Conservation (phyloP, 306 rosid genomes). For the Fagus crenata region DNA sequence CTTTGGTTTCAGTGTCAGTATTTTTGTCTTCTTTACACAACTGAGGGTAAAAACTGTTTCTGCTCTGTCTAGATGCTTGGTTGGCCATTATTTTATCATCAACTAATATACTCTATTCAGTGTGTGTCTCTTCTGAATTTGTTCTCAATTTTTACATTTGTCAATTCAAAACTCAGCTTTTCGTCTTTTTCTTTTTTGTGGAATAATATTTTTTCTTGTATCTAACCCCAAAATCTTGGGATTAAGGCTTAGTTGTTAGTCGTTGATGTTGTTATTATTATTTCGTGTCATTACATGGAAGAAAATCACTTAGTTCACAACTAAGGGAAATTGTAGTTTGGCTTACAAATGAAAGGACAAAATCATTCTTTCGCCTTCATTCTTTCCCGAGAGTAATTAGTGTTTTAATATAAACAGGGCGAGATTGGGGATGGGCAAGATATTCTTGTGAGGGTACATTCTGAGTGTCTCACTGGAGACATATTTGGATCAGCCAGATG, state of each 20-base stretch:
- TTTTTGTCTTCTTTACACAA: background rate
- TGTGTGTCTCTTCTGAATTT: background rate
- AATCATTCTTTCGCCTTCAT: background rate
- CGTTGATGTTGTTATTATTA: background rate
- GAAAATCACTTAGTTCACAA: background rate
- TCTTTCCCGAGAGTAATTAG: background rate
- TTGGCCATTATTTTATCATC: background rate
- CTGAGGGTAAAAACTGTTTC: background rate
- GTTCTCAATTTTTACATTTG: background rate
- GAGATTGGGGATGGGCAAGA: constrained; percentile 63
- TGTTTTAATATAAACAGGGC: constrained; percentile 46
- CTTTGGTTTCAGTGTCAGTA: background rate
- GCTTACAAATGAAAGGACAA: background rate
- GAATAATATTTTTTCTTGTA: no score
- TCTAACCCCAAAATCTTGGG: no score
- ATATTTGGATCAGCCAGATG: constrained; percentile 73
- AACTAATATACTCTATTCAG: background rate
- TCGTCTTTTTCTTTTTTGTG: background rate
- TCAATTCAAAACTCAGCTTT: background rate
- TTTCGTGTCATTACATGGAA: background rate
- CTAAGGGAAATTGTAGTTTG: background rate
- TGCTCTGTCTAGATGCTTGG: background rate
- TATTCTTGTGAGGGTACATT: constrained; percentile 72
- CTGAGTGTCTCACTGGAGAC: constrained; percentile 72
- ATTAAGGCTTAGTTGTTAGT: background rate